Percentiles rank a stretch among this genome's conserved stretches.
Conservation (phyloP, 2,329 filamentous ascomycete species). For the Penicillium sp. region DNA sequence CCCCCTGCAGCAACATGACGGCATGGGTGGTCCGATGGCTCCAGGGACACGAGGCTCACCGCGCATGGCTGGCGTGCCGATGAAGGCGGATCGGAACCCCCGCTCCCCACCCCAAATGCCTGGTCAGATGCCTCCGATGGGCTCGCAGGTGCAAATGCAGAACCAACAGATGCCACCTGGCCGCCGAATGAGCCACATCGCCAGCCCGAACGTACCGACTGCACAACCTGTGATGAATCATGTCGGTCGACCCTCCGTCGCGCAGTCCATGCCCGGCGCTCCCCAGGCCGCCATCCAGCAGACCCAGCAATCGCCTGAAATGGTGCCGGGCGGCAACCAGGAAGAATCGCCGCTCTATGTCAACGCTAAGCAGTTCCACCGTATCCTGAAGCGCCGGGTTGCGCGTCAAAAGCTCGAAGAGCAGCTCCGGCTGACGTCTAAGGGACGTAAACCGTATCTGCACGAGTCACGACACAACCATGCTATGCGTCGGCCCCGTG, state of each 20-base stretch:
- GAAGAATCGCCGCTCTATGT: conserved; percentile 97
- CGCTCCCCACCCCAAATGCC: conserved; percentile 75
- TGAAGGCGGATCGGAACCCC: conserved; percentile 74
- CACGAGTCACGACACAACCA: conserved; percentile 98
- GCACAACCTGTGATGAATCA: conserved; percentile 78
- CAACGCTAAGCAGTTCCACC: conserved; percentile 98
- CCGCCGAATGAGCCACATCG: conserved; percentile 73
- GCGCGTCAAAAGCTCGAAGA: conserved; percentile 93
- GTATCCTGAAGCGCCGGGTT: conserved; percentile 90
- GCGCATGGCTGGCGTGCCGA: conserved; percentile 66
- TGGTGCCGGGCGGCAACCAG: conserved; percentile 63
- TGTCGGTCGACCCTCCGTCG: conserved; percentile 53
- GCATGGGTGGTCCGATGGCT: conserved; percentile 62
- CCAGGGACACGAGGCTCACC: conserved; percentile 67
- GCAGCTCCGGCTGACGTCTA: conserved; percentile 84
- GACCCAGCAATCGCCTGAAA: conserved; percentile 77
- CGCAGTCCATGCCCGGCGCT: conserved; percentile 52
- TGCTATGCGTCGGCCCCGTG: conserved; percentile 91
- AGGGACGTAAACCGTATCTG: conserved; percentile 93
- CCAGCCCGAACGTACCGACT: conserved; percentile 72
- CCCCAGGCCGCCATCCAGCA: conserved; percentile 63
- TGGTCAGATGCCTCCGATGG: conserved; percentile 55
- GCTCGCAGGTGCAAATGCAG: conserved; percentile 53
- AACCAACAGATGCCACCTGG: conserved; percentile 59
- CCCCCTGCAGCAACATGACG: conserved; percentile 71